Percentiles rank a stretch among this genome's conserved stretches.
Evolutionary conservation across 2,329 filamentous ascomycete genomes (phyloP).

Genomic region (Pyrenophora teres): DNA sequence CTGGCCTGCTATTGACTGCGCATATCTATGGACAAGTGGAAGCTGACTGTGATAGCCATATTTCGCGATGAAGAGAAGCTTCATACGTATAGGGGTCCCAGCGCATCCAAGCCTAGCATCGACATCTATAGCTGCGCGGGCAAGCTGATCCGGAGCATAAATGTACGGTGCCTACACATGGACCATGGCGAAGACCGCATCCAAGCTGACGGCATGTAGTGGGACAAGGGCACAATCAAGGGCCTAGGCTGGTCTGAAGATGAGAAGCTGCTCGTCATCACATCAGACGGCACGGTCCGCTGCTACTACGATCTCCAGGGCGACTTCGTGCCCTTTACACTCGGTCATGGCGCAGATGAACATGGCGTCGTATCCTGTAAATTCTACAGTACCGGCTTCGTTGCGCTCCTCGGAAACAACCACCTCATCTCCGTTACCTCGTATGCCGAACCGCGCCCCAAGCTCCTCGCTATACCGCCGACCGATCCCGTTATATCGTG

Average conservation of each 20-base stretch:
- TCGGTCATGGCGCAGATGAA: constrained; percentile 87
- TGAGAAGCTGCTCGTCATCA: constrained; percentile 86
- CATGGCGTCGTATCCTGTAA: constrained; percentile 85
- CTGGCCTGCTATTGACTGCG: constrained; percentile 5
- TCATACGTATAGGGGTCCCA: constrained; percentile 73
- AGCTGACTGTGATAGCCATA: constrained; percentile 65
- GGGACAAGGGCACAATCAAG: constrained; percentile 87
- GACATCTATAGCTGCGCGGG: constrained; percentile 94
- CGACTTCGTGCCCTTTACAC: constrained; percentile 91
- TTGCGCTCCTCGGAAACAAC: constrained; percentile 88
- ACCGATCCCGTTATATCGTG: constrained; percentile 83
- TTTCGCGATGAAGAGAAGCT: constrained; percentile 88
- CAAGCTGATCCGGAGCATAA: constrained; percentile 81
- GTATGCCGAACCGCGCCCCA: constrained; percentile 89
- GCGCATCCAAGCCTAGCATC: constrained; percentile 78
- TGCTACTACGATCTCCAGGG: constrained; percentile 91
- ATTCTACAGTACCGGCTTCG: constrained; percentile 92
- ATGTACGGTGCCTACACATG: constrained; percentile 48
- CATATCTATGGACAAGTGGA: not conserved
- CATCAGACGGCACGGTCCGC: constrained; percentile 85
- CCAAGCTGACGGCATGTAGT: constrained; percentile 53
- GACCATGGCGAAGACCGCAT: not conserved
- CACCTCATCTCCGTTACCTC: constrained; percentile 82
- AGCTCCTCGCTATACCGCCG: constrained; percentile 75
- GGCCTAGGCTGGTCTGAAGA: constrained; percentile 96